Percentiles rank a stretch among this genome's conserved stretches.
Evolutionary conservation across 305 asterid genomes (phyloP).

Genomic region (Ilex paraguariensis): DNA sequence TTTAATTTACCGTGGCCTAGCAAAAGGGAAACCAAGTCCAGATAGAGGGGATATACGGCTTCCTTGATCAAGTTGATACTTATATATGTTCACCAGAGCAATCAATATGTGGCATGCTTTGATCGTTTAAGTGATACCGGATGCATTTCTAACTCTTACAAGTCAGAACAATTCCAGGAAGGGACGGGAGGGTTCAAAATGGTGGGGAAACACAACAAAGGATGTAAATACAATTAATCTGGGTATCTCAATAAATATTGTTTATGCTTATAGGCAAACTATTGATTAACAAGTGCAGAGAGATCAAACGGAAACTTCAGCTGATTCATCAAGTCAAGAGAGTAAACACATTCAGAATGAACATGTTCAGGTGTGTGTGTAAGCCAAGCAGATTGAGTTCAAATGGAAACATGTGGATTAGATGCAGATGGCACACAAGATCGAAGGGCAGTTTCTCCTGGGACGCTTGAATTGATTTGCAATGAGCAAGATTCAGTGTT

Average conservation of each 20-base stretch:
- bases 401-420: conserved; percentile 44
- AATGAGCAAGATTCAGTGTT: conserved; percentile 82
- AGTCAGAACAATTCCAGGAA: conserved; percentile 40
- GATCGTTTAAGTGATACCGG: too few relatives aligned
- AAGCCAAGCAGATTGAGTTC: conserved; percentile 39
- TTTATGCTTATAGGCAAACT: conserved; percentile 85
- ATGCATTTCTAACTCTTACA: neutral
- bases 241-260: conserved; percentile 96
- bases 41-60: too few relatives aligned
- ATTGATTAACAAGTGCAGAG: conserved; percentile 36
- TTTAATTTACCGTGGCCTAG: too few relatives aligned
- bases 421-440: conserved; percentile 59
- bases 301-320: conserved; percentile 36
- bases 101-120: too few relatives aligned
- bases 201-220: conserved; percentile 82
- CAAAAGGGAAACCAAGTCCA: too few relatives aligned
- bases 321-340: conserved; percentile 43
- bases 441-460: conserved; percentile 87
- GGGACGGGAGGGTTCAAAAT: conserved; percentile 54
- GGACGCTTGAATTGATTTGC: conserved; percentile 94
- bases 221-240: conserved; percentile 94
- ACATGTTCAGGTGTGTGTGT: conserved; percentile 32
- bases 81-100: too few relatives aligned
- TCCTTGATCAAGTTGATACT: too few relatives aligned
- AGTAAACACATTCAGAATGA: conserved; percentile 40